Base-by-base conservation (phyloP, 176 grass and related monocot species). In the Zea mays region DNA sequence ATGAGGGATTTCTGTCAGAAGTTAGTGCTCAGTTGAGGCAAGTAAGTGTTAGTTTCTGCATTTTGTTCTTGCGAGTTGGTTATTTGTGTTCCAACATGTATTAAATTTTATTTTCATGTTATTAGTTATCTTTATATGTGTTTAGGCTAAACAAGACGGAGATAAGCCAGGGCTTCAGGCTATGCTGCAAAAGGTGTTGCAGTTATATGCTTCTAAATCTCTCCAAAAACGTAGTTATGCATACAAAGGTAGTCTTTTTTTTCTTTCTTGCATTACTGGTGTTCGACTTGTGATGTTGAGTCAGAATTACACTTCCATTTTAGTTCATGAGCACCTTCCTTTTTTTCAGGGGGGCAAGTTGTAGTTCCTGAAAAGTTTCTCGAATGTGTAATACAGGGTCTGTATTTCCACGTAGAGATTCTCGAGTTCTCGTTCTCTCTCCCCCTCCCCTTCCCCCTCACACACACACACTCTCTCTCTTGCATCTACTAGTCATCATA, bases 11-110 rank as follows among this genome's bases (percentile, higher is more conserved):
- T 81, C 87, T 95, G 15, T 87, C 92, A 36, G 96, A 99, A 85
- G 96, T 99, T 85, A 99, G 83, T 85, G 92, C 88, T 49, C 96
- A 99, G 37, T 70, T 99, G 79, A 91, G 96, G 68, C 96, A 99
- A 77, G 92, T 95, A 74, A 81, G 81, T 86, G 52, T 84, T 69
- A 41, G 65, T 79, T 80, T 50, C 41, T 84, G 52, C 46, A 3
- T 67, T 78, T 7, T 58, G 16, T 38, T 8, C 46, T 74, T 27
- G 5, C 40, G 19, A 79, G 16, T 44, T 62, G 6, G 75, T 19
- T 50, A 20, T 66, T 58, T 34, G 67, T 60, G 2, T 57, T 35
- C 3, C 44, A 15, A n/a, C 2, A 0, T 40, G 35, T 3, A 49
- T 67, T 79, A 34, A 34, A 17, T 38, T 47, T 51, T 41, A 5